These are phyloP conservation scores for Lagerstroemia speciosa DNA, from an alignment of 345 rosid species.

Conservation along the genomic window DNA sequence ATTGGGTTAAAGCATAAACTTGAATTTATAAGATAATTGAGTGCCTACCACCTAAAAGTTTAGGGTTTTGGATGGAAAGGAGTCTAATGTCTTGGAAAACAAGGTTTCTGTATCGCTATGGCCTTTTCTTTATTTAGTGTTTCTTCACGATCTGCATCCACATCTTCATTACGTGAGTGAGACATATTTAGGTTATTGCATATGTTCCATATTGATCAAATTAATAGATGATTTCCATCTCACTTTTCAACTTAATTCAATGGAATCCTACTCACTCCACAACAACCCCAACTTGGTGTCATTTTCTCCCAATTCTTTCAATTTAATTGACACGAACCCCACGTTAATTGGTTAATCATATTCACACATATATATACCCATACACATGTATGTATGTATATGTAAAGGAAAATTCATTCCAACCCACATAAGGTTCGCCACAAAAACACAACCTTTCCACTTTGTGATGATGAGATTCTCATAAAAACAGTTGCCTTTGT, in stretches of 20 bases:
- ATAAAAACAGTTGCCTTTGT: constrained; percentile 16
- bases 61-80: too few relatives aligned
- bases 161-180: not conserved
- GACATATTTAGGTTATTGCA: not conserved
- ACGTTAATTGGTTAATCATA: not conserved
- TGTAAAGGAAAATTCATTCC: constrained; percentile 26
- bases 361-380: not conserved
- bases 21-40: too few relatives aligned
- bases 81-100: too few relatives aligned
- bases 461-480: constrained; percentile 59
- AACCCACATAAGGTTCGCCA: constrained; percentile 71
- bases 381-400: constrained; percentile 9
- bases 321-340: not conserved
- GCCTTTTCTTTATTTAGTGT: too few relatives aligned
- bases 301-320: constrained; percentile 3
- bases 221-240: constrained; percentile 35
- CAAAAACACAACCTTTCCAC: constrained; percentile 47
- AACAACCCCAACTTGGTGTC: constrained; percentile 25
- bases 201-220: not conserved
- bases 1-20: too few relatives aligned
- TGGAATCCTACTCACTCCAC: constrained; percentile 67
- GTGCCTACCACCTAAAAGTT: too few relatives aligned
- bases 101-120: too few relatives aligned
- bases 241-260: constrained; percentile 41
- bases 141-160: not conserved